Percentiles rank a stretch among this genome's conserved stretches.
phyloP scores from a whole-genome alignment of 106 monocot species.

The Acorus calamus region DNA sequence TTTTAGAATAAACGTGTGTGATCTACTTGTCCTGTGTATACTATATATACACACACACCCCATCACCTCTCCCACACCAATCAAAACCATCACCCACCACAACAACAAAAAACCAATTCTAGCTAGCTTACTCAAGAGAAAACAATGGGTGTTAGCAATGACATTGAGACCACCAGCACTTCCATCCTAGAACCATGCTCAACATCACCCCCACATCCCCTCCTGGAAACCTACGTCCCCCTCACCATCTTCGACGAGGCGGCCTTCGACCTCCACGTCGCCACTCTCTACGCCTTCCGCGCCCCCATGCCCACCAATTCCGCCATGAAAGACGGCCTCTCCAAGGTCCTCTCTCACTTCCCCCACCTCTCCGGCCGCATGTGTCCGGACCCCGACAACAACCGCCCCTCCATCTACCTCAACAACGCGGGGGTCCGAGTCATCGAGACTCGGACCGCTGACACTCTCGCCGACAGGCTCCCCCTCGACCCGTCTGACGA shows the following conservation, averaged over 20 bases:
- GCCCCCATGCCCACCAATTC: constrained; percentile 1
- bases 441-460: neutral
- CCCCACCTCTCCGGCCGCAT: constrained; percentile 4
- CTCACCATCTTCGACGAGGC: constrained; percentile 5
- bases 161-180: too few species aligned
- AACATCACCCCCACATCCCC: neutral
- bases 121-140: too few species aligned
- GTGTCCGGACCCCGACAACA: too few species aligned
- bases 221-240: neutral
- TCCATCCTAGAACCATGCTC: too few species aligned
- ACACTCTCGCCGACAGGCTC: neutral
- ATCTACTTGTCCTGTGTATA: too few species aligned
- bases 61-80: too few species aligned
- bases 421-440: constrained; percentile 7
- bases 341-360: constrained; percentile 5
- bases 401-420: neutral
- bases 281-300: constrained; percentile 5
- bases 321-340: neutral
- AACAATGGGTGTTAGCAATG: too few species aligned
- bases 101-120: too few species aligned
- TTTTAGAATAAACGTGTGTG: too few species aligned
- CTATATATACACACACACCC: too few species aligned
- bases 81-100: too few species aligned
- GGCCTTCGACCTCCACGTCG: neutral
- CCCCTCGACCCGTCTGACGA: neutral